Evolutionary conservation across 441 rosid species (phyloP), one percentile per base, ranked within the genome.

Genomic region (Geranium incanum): DNA sequence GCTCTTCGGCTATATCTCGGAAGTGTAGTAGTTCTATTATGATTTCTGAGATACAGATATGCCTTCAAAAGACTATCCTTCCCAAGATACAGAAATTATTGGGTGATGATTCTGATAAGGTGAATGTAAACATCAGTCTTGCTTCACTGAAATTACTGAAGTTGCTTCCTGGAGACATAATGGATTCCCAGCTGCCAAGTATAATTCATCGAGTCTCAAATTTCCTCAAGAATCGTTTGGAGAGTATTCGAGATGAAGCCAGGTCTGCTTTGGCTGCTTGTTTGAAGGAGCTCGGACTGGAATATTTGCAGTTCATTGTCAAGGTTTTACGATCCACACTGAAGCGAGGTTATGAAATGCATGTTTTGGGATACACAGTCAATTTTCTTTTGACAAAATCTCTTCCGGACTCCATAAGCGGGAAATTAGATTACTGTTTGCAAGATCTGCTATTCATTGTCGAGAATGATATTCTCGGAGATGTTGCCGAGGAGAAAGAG

Each of bases 401-500:
- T 70, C 83, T 86, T 65, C 63, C 83, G 70, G 68, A 65, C 74
- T 83, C 87, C 57, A 69, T 72, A 6, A 38, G 72, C 77, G 91
- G 88, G 75, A 88, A 81, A 74, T 81, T 95, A 77, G 99, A 95
- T 84, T 86, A 88, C 76, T 93, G 97, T 81, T 76, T 89, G 84
- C 85, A 77, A 45, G 97, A 91, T 79, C 95, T 95, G 71, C 92
- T 91, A 37, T 71, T 83, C 57, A 89, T 88, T 62, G 95, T 88
- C 68, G 89, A 85, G 79, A 85, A 75, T 37, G 95, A 93, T 75
- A 89, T 93, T 79, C 89, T 95, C 72, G 97, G 98, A 74, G 88
- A 88, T 80, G 97, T 93, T 78, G 85, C 94, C 12, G 98, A 93
- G 82, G 89, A 95, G 83, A 95, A 91, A 74, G 97, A 91, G 72